phyloP scores from a whole-genome alignment of 108 stramenopile genomes.

The Thalassiosira profunda region DNA sequence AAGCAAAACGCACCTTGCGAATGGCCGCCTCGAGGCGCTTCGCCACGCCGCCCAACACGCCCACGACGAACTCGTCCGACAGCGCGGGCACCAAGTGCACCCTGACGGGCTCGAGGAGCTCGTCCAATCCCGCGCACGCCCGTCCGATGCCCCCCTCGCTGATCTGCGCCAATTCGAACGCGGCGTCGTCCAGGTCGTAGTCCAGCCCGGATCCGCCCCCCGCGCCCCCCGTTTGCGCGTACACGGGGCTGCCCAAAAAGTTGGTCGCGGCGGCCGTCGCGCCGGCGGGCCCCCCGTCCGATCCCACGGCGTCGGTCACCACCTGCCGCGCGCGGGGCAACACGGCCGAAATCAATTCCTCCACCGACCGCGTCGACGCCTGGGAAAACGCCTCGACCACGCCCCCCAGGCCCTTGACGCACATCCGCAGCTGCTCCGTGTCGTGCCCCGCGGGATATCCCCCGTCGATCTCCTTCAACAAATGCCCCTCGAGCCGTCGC shows the following conservation, averaged over 20 bases:
- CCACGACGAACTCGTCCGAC: conserved; percentile 69
- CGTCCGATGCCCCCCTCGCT: conserved; percentile 79
- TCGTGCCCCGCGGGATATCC: conserved; percentile 72
- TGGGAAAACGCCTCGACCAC: conserved; percentile 66
- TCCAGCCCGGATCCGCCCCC: conserved; percentile 62
- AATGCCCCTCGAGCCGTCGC: conserved; percentile 59
- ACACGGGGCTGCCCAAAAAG: conserved; percentile 59
- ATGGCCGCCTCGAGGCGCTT: conserved; percentile 81
- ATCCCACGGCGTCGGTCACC: conserved; percentile 84
- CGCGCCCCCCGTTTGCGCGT: conserved; percentile 55
- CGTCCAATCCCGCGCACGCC: conserved; percentile 75
- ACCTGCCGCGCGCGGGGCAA: conserved; percentile 78
- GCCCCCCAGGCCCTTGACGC: conserved; percentile 65
- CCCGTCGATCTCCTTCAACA: conserved; percentile 59
- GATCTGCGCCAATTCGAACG: conserved; percentile 80
- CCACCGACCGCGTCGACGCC: conserved; percentile 62
- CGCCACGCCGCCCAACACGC: conserved; percentile 66
- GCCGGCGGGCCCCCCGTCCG: conserved; percentile 35
- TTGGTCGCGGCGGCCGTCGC: conserved; percentile 31
- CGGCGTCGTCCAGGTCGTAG: conserved; percentile 83
- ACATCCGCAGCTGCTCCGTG: conserved; percentile 84
- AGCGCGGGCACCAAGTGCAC: conserved; percentile 71
- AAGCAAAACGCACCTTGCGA: conserved; percentile 58
- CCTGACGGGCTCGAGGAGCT: conserved; percentile 69
- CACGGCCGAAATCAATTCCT: conserved; percentile 66